Conservation (phyloP, 768 basidiomycete genomes). For the Podaxis sp. region DNA sequence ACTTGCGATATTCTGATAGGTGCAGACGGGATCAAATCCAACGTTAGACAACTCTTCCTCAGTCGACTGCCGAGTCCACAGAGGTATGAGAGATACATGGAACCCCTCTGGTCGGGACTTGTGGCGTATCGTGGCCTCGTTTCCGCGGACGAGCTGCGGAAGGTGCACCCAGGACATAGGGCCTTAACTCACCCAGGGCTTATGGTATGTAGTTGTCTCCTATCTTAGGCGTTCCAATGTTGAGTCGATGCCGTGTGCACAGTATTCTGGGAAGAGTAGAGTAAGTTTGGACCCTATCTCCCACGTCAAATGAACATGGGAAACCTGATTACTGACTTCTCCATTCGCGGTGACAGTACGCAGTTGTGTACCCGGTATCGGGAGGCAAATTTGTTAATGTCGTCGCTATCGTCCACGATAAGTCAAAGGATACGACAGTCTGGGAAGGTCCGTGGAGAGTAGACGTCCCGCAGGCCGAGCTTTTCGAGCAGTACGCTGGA, state of each 20-base stretch:
- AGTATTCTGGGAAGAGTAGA: conserved; percentile 24
- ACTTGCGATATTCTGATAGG: conserved; percentile 38
- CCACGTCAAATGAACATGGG: neutral
- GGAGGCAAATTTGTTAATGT: conserved; percentile 48
- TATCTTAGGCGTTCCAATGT: neutral
- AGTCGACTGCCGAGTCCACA: conserved; percentile 3
- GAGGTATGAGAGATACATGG: conserved; percentile 19
- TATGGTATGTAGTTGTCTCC: conserved; percentile 3
- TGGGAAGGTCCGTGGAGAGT: conserved; percentile 21
- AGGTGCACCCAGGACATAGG: conserved; percentile 26
- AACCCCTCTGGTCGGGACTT: conserved; percentile 36
- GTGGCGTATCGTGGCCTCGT: conserved; percentile 36
- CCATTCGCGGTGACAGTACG: conserved; percentile 30
- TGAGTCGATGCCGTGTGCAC: neutral
- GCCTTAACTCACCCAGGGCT: conserved; percentile 18
- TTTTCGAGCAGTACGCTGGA: conserved; percentile 13
- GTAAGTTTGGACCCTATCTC: conserved; percentile 11
- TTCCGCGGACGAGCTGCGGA: conserved; percentile 24
- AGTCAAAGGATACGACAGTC: conserved; percentile 14
- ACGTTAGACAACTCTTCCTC: conserved; percentile 18
- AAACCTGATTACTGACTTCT: neutral
- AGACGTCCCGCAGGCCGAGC: conserved; percentile 16
- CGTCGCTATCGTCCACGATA: conserved; percentile 34
- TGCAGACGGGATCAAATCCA: conserved; percentile 23
- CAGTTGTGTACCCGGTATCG: conserved; percentile 49